Conservation (phyloP, 768 basidiomycete genomes). For the Psilocybe subaeruginosa region DNA sequence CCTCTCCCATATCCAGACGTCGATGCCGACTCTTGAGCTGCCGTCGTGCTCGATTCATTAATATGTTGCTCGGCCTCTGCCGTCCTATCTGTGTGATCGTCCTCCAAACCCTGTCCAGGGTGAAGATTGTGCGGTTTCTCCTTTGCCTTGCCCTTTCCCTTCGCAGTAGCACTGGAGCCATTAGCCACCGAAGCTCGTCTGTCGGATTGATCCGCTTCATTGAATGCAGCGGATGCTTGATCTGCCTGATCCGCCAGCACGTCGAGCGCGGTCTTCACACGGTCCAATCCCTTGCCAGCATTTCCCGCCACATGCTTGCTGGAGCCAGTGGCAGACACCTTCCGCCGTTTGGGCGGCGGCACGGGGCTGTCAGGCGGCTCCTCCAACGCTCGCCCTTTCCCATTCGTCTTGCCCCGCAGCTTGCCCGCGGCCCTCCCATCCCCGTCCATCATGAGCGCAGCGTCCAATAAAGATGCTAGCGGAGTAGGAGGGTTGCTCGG, state of each 20-base stretch:
- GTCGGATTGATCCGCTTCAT: background rate
- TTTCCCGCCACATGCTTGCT: slow-evolving; percentile 1
- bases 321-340: slow-evolving; percentile 14
- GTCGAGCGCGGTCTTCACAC: slow-evolving; percentile 61
- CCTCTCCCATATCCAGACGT: background rate
- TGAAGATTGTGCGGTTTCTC: background rate
- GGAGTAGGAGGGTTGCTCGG: slow-evolving; percentile 36
- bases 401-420: slow-evolving; percentile 18
- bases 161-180: background rate
- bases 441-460: slow-evolving; percentile 57
- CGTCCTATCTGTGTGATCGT: background rate
- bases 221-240: slow-evolving; percentile 21
- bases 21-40: background rate
- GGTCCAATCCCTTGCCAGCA: slow-evolving; percentile 18
- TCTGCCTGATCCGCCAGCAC: slow-evolving; percentile 73
- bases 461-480: slow-evolving; percentile 62
- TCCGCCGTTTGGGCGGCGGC: slow-evolving; percentile 32
- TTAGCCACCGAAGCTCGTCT: background rate
- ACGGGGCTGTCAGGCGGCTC: slow-evolving; percentile 37
- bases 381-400: slow-evolving; percentile 25
- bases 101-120: background rate
- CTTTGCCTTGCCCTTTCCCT: slow-evolving; percentile 3
- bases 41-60: background rate
- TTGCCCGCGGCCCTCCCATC: background rate
- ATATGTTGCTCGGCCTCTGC: background rate